phyloP scores from a whole-genome alignment of 495 filamentous ascomycete species.

The Tuber borchii region DNA sequence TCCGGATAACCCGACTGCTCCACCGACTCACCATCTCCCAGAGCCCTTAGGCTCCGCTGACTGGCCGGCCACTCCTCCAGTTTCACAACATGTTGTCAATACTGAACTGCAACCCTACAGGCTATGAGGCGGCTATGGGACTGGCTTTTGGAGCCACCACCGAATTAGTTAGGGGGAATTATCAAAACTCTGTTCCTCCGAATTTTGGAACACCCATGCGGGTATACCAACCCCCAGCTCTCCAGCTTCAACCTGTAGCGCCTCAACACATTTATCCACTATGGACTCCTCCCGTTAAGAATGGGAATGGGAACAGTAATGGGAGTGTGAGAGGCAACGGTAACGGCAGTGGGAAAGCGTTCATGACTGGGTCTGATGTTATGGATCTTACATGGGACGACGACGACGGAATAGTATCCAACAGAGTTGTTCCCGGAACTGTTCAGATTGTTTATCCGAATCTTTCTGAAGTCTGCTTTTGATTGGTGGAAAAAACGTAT shows the following conservation, averaged over 20 bases:
- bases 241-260: background rate
- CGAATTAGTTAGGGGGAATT: background rate
- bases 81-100: background rate
- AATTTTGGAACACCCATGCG: background rate
- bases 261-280: background rate
- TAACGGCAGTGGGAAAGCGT: background rate
- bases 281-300: background rate
- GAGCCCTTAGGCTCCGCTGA: background rate
- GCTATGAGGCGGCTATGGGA: background rate
- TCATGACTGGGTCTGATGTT: constrained; percentile 12
- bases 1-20: background rate
- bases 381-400: constrained; percentile 47
- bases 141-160: background rate
- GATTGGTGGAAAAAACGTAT: constrained; percentile 62
- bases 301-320: background rate
- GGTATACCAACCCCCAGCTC: background rate
- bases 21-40: constrained; percentile 13
- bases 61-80: background rate
- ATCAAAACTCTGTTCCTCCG: background rate
- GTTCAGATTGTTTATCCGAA: constrained; percentile 44
- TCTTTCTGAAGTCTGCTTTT: constrained; percentile 70
- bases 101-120: background rate
- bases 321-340: background rate
- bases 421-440: constrained; percentile 44
- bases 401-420: constrained; percentile 47